Percentiles rank a stretch among this genome's conserved stretches.
These are phyloP conservation scores for Aegilops umbellulata DNA, from an alignment of 176 grass and related monocot genomes.

Conservation along the genomic window DNA sequence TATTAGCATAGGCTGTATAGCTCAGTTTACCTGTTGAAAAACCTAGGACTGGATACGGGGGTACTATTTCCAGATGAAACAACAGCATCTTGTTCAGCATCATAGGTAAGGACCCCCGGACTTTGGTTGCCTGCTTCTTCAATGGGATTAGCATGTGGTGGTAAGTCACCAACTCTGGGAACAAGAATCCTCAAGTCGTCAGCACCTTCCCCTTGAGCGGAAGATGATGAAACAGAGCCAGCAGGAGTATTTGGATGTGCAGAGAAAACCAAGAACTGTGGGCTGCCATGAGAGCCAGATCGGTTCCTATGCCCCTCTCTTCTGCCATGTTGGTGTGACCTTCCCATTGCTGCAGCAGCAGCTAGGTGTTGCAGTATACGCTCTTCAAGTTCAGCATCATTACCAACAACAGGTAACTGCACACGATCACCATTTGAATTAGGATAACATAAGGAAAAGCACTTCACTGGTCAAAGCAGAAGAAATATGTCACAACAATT, in stretches of 20 bases:
- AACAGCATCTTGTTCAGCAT: slow-evolving; percentile 52
- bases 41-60: slow-evolving; percentile 51
- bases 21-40: slow-evolving; percentile 50
- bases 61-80: slow-evolving; percentile 48
- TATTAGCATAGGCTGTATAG: background rate
- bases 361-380: slow-evolving; percentile 83
- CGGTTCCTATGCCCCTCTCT: slow-evolving; percentile 67
- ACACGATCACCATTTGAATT: slow-evolving; percentile 22
- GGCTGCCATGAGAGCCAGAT: slow-evolving; percentile 42
- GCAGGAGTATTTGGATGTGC: slow-evolving; percentile 39
- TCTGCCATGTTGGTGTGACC: slow-evolving; percentile 61
- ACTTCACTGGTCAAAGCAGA: background rate
- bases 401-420: slow-evolving; percentile 60
- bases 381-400: slow-evolving; percentile 84
- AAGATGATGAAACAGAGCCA: slow-evolving; percentile 38
- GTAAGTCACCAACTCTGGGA: slow-evolving; percentile 35
- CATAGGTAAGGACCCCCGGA: slow-evolving; percentile 36
- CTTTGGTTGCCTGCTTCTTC: slow-evolving; percentile 37
- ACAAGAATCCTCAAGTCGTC: slow-evolving; percentile 35
- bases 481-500: background rate
- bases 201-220: slow-evolving; percentile 33
- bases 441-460: background rate
- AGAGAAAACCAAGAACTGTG: slow-evolving; percentile 65
- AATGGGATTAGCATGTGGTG: slow-evolving; percentile 26
- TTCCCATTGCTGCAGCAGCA: slow-evolving; percentile 68